Base-by-base conservation (phyloP, 106 monocot genomes). In the Dioscorea zingiberensis region DNA sequence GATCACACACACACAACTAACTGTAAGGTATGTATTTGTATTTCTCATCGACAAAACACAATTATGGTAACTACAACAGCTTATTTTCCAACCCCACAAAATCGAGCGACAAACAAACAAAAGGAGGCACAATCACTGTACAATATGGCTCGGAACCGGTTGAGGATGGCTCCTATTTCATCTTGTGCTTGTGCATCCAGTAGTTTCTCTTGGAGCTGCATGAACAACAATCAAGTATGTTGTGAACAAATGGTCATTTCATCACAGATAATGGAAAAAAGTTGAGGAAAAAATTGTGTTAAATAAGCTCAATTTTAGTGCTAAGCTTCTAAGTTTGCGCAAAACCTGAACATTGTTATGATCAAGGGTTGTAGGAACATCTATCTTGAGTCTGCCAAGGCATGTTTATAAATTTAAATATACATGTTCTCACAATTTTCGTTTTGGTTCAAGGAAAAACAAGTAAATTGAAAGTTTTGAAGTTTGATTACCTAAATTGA, bases 401-500 rank as follows among this genome's bases (percentile, higher is more conserved):
- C 38, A 6, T 38, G 38, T 38, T 38, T 38, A 38, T 10, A 38
- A 30, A 30, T 30, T 30, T 30, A 3, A 30, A 30, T 30, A 7
- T 30, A 7, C 30, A 30, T 30, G 30, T 7, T 7, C 30, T 30
- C 30, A 30, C 1, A 38, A 38, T 8, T 38, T 38, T 1, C 38
- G 10, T 38, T 38, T 38, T 6, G 6, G 4, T 38, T 38, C 38
- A 38, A 38, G 38, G 4, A 38, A 30, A 38, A 38, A 0, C 6
- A 6, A 38, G 38, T 6, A 38, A 38, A 38, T 2, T 38, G 10
- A 38, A 38, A 38, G 6, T 38, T 38, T 38, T 38, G 10, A 38
- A 38, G 38, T 38, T 38, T 38, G 38, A 38, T 38, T 79, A 94
- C 93, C 89, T 79, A 94, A 61, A 72, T 89, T 86, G 62, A 86